These are phyloP conservation scores for Xylaria intraflava DNA, from an alignment of 495 filamentous ascomycete species.

Conservation along the genomic window DNA sequence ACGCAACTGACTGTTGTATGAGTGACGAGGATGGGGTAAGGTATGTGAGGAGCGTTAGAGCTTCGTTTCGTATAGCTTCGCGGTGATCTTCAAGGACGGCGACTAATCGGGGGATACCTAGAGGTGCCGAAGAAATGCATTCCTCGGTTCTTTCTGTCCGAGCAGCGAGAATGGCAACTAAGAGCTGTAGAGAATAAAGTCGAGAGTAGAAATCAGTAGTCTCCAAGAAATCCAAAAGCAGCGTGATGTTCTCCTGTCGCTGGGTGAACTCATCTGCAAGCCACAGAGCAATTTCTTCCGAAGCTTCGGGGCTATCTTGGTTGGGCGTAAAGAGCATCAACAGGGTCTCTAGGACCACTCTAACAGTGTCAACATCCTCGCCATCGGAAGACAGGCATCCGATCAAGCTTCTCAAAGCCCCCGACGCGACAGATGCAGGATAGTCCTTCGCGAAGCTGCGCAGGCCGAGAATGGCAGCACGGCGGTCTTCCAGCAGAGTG, in stretches of 20 bases:
- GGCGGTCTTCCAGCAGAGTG: conserved; percentile 86
- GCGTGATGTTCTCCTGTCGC: conserved; percentile 94
- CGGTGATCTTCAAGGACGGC: conserved; percentile 74
- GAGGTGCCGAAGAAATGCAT: conserved; percentile 79
- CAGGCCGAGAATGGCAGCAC: conserved; percentile 85
- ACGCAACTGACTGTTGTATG: conserved; percentile 89
- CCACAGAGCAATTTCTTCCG: conserved; percentile 94
- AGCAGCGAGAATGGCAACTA: conserved; percentile 77
- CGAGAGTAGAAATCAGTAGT: conserved; percentile 86
- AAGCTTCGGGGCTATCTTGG: conserved; percentile 71
- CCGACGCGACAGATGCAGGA: conserved; percentile 93
- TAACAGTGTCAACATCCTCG: conserved; percentile 94
- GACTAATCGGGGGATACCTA: conserved; percentile 84
- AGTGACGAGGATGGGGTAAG: conserved; percentile 49
- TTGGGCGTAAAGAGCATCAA: conserved; percentile 76
- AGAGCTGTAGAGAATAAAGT: conserved; percentile 85
- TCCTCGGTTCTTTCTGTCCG: conserved; percentile 93
- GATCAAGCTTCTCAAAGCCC: conserved; percentile 79
- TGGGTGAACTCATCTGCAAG: conserved; percentile 97
- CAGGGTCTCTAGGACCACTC: conserved; percentile 88
- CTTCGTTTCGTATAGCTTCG: conserved; percentile 83
- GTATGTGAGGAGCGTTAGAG: conserved; percentile 43
- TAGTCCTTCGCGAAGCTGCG: conserved; percentile 94
- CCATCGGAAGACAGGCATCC: conserved; percentile 75
- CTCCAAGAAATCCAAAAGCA: conserved; percentile 84